A percentile compares a stretch with the other conserved stretches of the same genome.
phyloP scores from a whole-genome alignment of 371 early-diverging fungal species.

The Lichtheimia ornata region DNA sequence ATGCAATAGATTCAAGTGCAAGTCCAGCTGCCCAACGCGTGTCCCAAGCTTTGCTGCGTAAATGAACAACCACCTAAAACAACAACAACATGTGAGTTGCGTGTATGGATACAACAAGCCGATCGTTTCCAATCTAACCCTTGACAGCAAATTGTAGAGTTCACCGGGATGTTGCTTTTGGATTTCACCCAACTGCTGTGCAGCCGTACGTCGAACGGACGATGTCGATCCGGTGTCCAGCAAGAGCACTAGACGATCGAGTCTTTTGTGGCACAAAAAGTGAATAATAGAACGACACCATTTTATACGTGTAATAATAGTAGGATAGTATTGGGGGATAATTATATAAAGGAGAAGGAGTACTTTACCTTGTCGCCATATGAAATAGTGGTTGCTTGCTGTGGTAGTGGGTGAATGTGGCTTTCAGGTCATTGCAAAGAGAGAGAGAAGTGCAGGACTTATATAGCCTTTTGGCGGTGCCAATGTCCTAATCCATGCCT shows the following conservation, averaged over 20 bases:
- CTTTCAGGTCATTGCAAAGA: constrained; percentile 3
- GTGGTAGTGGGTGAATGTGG: constrained; percentile 2
- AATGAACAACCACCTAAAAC: constrained; percentile 75
- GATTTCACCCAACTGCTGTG: constrained; percentile 93
- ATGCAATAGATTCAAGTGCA: constrained; percentile 90
- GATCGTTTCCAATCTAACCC: constrained; percentile 51
- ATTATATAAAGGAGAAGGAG: neutral
- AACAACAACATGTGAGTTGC: neutral
- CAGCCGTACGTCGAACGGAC: constrained; percentile 87
- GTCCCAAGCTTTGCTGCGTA: constrained; percentile 91
- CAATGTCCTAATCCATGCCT: too few relatives aligned
- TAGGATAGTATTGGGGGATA: neutral
- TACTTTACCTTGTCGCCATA: constrained; percentile 37
- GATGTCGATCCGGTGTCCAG: constrained; percentile 93
- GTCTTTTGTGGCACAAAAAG: constrained; percentile 44
- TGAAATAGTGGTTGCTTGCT: constrained; percentile 15
- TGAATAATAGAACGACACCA: neutral
- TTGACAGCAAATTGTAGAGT: constrained; percentile 81
- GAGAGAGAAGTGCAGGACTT: too few relatives aligned
- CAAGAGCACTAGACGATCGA: constrained; percentile 91
- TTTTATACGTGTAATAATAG: too few relatives aligned
- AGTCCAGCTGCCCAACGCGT: constrained; percentile 94
- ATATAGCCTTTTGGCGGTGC: too few relatives aligned
- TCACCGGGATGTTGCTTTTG: constrained; percentile 94
- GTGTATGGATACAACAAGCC: neutral